Evolutionary conservation across 495 filamentous ascomycete species (phyloP).

Genomic region (Penicillium simplicissimum): DNA sequence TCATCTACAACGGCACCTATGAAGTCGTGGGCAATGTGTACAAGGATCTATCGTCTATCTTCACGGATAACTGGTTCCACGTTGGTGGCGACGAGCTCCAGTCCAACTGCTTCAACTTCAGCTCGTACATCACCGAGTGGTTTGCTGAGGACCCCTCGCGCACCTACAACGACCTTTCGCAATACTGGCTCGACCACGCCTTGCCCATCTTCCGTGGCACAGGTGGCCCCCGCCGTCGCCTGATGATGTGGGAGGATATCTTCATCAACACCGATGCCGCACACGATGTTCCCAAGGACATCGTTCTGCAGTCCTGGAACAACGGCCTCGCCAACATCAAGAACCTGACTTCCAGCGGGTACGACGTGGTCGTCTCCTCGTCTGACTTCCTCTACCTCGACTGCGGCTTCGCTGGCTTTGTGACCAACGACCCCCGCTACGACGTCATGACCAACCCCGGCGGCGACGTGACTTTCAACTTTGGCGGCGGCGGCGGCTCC

Average conservation of each 20-base stretch:
- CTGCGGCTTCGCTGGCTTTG: slow-evolving; percentile 55
- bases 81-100: slow-evolving; percentile 57
- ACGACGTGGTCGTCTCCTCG: slow-evolving; percentile 55
- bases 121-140: slow-evolving; percentile 45
- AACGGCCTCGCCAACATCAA: slow-evolving; percentile 52
- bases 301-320: slow-evolving; percentile 58
- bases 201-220: slow-evolving; percentile 52
- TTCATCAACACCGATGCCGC: slow-evolving; percentile 43
- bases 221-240: slow-evolving; percentile 38
- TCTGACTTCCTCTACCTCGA: slow-evolving; percentile 59
- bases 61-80: slow-evolving; percentile 56
- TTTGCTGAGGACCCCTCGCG: slow-evolving; percentile 51
- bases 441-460: slow-evolving; percentile 51
- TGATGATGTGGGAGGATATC: slow-evolving; percentile 62
- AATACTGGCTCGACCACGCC: slow-evolving; percentile 57
- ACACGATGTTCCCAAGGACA: slow-evolving; percentile 49
- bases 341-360: slow-evolving; percentile 51
- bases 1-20: slow-evolving; percentile 56
- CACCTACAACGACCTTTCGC: slow-evolving; percentile 52
- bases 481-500: slow-evolving; percentile 51
- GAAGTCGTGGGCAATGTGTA: slow-evolving; percentile 53
- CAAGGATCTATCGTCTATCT: slow-evolving; percentile 52
- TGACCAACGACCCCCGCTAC: slow-evolving; percentile 57
- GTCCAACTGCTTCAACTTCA: slow-evolving; percentile 56
- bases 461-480: slow-evolving; percentile 53